Conservation (phyloP, 1,139 yeast species). For the Magnusiomyces magnusii region DNA sequence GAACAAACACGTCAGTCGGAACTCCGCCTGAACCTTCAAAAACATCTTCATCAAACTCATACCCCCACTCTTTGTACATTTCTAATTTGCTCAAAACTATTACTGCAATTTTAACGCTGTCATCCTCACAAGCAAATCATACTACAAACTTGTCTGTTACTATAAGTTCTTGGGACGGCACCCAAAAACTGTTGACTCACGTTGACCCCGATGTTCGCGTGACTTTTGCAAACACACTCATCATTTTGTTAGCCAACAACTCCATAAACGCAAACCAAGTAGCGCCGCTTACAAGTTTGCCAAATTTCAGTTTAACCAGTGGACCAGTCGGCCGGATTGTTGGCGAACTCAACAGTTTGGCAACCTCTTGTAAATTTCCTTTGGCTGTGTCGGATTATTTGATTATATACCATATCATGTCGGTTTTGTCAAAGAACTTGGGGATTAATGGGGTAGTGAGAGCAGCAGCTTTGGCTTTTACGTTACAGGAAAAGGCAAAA, state of each 20-base stretch:
- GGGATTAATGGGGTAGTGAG: conserved; percentile 10
- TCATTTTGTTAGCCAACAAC: conserved; percentile 21
- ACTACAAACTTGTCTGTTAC: conserved; percentile 8
- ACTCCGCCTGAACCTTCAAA: not conserved
- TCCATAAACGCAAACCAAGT: conserved; percentile 7
- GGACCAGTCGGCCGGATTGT: conserved; percentile 23
- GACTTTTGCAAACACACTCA: conserved; percentile 25
- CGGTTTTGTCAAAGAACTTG: not conserved
- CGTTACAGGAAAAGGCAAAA: conserved; percentile 8
- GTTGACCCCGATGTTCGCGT: conserved; percentile 24
- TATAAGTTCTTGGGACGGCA: conserved; percentile 30
- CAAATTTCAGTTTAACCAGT: conserved; percentile 18
- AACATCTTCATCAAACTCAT: not conserved
- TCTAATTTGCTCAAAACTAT: conserved; percentile 1
- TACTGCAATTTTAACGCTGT: not conserved
- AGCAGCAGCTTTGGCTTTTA: conserved; percentile 7
- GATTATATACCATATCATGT: not conserved
- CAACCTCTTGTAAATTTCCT: not conserved
- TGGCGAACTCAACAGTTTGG: conserved; percentile 17
- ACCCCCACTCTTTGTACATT: not conserved
- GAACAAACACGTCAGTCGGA: not conserved
- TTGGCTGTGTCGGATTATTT: conserved; percentile 1
- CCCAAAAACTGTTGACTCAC: conserved; percentile 27
- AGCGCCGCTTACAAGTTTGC: not conserved
- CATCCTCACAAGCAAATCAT: not conserved